Conservation (phyloP, 768 basidiomycete genomes). For the Trametes cubensis region DNA sequence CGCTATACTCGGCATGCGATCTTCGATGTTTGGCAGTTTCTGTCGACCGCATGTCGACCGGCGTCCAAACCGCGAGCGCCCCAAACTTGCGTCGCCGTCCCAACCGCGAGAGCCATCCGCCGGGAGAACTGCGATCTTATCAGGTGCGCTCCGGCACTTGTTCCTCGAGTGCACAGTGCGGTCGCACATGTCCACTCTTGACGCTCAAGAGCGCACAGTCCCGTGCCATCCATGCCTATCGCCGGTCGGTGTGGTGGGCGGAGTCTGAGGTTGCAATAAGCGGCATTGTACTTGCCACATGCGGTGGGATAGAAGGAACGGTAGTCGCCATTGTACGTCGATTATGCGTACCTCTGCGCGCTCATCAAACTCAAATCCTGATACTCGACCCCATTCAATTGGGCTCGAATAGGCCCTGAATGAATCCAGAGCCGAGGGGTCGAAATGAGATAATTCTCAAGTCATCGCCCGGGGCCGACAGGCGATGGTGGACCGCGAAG, state of each 20-base stretch:
- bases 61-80: conserved; percentile 9
- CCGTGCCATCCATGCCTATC: conserved; percentile 5
- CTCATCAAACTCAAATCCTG: conserved; percentile 12
- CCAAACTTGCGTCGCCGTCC: conserved; percentile 1
- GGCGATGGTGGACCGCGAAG: too few relatives aligned
- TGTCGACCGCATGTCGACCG: conserved; percentile 21
- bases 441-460: too few relatives aligned
- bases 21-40: conserved; percentile 24
- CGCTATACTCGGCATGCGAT: conserved; percentile 13
- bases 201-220: background rate
- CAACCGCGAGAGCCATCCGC: background rate
- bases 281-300: background rate
- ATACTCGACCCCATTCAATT: background rate
- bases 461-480: too few relatives aligned
- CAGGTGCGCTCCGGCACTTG: background rate
- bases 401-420: too few relatives aligned
- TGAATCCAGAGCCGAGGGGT: too few relatives aligned
- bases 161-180: background rate
- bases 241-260: background rate
- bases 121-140: conserved; percentile 15
- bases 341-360: background rate
- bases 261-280: background rate
- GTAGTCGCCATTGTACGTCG: background rate
- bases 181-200: background rate
- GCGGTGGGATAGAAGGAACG: background rate